Conservation (phyloP, 2,329 filamentous ascomycete genomes). For the Reticulascus tulasneorum region DNA sequence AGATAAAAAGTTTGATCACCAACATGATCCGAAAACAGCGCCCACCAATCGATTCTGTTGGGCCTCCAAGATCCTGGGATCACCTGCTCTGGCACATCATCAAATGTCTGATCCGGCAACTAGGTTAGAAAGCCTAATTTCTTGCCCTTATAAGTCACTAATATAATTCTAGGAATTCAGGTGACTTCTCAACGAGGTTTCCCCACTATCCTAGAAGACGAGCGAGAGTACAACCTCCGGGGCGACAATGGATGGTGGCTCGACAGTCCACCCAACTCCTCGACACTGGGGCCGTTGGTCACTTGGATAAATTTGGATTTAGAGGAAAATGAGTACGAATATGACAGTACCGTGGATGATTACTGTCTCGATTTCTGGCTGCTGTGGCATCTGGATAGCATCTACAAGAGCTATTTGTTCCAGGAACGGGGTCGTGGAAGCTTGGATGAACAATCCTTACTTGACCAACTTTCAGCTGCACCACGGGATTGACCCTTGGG, state of each 20-base stretch:
- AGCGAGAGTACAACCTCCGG: too few relatives aligned
- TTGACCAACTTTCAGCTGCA: not conserved
- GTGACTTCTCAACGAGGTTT: too few relatives aligned
- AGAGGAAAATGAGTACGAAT: not conserved
- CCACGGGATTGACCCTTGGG: not conserved
- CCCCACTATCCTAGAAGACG: too few relatives aligned
- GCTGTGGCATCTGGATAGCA: too few relatives aligned
- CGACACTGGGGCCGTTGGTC: not conserved
- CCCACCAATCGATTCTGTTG: not conserved
- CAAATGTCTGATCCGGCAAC: not conserved
- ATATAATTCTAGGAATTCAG: too few relatives aligned
- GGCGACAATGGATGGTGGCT: too few relatives aligned
- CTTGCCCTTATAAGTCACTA: too few relatives aligned
- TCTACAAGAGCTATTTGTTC: not conserved
- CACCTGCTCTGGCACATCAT: constrained; percentile 2
- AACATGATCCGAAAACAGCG: not conserved
- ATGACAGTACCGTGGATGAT: too few relatives aligned
- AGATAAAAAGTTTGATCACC: not conserved
- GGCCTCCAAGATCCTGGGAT: constrained; percentile 1
- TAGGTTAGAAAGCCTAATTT: not conserved
- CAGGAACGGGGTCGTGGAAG: not conserved
- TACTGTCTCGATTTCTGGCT: too few relatives aligned
- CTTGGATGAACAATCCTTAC: constrained; percentile 1
- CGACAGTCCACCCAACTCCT: not conserved
- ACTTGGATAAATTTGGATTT: not conserved